Evolutionary conservation across 768 basidiomycete species (phyloP).

Genomic region (Mycena epipterygia): DNA sequence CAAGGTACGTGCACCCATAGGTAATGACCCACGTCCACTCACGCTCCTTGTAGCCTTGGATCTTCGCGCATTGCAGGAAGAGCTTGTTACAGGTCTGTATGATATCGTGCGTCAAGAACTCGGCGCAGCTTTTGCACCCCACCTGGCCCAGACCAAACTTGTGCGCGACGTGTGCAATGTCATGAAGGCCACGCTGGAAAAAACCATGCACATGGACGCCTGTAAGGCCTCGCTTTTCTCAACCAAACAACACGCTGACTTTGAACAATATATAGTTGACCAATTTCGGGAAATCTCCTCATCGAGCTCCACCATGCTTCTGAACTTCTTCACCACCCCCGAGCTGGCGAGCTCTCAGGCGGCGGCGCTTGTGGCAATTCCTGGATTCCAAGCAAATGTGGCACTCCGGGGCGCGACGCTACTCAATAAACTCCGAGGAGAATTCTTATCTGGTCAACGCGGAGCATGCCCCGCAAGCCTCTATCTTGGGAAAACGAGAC

Average conservation of each 20-base stretch:
- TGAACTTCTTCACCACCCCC: conserved; percentile 59
- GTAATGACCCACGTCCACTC: too few relatives aligned
- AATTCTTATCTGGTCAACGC: conserved; percentile 71
- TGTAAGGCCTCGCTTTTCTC: too few relatives aligned
- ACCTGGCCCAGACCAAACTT: conserved; percentile 51
- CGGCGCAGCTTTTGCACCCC: conserved; percentile 55
- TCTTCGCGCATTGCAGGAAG: conserved; percentile 77
- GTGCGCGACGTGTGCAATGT: conserved; percentile 53
- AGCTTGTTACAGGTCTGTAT: conserved; percentile 65
- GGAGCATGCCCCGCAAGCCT: conserved; percentile 77
- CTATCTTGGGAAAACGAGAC: conserved; percentile 69
- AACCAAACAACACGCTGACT: too few relatives aligned
- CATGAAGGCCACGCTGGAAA: conserved; percentile 71
- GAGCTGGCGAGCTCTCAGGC: conserved; percentile 51
- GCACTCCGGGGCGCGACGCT: conserved; percentile 60
- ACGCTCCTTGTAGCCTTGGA: conserved; percentile 69
- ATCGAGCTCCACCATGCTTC: conserved; percentile 65
- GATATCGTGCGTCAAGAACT: conserved; percentile 66
- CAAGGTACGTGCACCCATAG: conserved; percentile 65
- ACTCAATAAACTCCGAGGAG: conserved; percentile 63
- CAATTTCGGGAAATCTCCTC: conserved; percentile 76
- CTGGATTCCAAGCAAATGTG: conserved; percentile 67
- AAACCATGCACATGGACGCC: conserved; percentile 79
- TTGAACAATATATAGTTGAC: too few relatives aligned
- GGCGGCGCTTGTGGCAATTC: conserved; percentile 55